Conservation (phyloP, 148 eudicot genomes). For the Pharnaceum exiguum region DNA sequence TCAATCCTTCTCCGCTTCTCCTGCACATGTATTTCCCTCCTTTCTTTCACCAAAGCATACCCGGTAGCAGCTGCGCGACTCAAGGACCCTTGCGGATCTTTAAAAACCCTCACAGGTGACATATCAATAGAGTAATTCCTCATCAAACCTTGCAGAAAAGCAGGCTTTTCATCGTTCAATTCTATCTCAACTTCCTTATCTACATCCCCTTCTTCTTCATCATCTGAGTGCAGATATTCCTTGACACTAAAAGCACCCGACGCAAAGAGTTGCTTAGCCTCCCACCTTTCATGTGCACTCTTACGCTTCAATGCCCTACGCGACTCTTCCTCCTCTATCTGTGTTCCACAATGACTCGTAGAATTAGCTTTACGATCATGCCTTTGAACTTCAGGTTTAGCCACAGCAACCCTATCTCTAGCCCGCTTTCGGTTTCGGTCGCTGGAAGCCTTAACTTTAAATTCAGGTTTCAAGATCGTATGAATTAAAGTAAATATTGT, state of each 20-base stretch:
- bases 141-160: slow-evolving; percentile 72
- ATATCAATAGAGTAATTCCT: slow-evolving; percentile 71
- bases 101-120: slow-evolving; percentile 89
- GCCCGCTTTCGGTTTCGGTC: too few relatives aligned
- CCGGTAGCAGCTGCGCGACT: slow-evolving; percentile 90
- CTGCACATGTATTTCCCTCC: slow-evolving; percentile 87
- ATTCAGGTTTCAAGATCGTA: slow-evolving; percentile 55
- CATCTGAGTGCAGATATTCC: slow-evolving; percentile 70
- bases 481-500: slow-evolving; percentile 60
- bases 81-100: slow-evolving; percentile 91
- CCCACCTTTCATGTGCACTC: slow-evolving; percentile 97
- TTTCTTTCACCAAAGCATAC: slow-evolving; percentile 80
- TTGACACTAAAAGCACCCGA: slow-evolving; percentile 73
- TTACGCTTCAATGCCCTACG: slow-evolving; percentile 73
- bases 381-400: too few relatives aligned
- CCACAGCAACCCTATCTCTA: too few relatives aligned
- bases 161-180: slow-evolving; percentile 86
- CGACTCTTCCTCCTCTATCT: slow-evolving; percentile 57
- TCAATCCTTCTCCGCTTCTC: slow-evolving; percentile 87
- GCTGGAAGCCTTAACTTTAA: slow-evolving; percentile 1
- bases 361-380: too few relatives aligned
- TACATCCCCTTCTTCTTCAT: slow-evolving; percentile 77
- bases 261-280: slow-evolving; percentile 79
- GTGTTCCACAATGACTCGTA: slow-evolving; percentile 80
- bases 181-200: slow-evolving; percentile 92